These are phyloP conservation scores for Macroventuria anomochaeta DNA, from an alignment of 2,329 filamentous ascomycete genomes.

Conservation along the genomic window DNA sequence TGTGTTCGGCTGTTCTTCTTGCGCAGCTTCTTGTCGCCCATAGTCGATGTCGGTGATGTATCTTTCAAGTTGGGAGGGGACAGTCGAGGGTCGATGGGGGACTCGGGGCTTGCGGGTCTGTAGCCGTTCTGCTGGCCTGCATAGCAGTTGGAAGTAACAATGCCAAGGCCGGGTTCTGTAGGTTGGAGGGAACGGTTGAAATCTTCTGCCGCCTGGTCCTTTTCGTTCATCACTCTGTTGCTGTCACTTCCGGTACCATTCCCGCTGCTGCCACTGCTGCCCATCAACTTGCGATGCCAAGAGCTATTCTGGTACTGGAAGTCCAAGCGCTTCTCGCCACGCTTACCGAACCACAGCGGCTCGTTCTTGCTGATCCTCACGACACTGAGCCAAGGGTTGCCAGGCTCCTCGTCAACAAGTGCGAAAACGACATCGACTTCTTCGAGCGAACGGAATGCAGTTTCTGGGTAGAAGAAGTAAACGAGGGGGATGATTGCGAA, in stretches of 20 bases:
- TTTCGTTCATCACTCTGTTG: slow-evolving; percentile 14
- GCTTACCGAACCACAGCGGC: slow-evolving; percentile 64
- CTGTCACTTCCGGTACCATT: slow-evolving; percentile 22
- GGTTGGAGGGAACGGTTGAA: slow-evolving; percentile 10
- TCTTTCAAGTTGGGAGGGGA: neutral
- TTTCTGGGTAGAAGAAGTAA: slow-evolving; percentile 68
- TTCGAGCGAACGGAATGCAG: slow-evolving; percentile 63
- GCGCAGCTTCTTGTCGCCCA: slow-evolving; percentile 11
- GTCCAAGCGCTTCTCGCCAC: slow-evolving; percentile 56
- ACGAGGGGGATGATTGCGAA: slow-evolving; percentile 61
- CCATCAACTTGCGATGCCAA: slow-evolving; percentile 34
- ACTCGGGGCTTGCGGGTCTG: slow-evolving; percentile 11
- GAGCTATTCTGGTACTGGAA: slow-evolving; percentile 54
- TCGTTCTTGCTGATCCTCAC: slow-evolving; percentile 58
- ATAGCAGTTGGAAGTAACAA: slow-evolving; percentile 2
- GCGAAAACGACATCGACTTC: slow-evolving; percentile 73
- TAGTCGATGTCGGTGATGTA: slow-evolving; percentile 8
- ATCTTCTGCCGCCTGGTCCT: slow-evolving; percentile 7
- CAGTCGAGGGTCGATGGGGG: slow-evolving; percentile 19
- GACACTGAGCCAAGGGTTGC: slow-evolving; percentile 55
- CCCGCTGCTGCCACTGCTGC: slow-evolving; percentile 21
- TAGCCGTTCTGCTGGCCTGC: slow-evolving; percentile 1
- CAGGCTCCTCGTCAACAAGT: slow-evolving; percentile 55
- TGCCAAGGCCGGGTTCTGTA: neutral
- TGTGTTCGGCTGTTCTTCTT: slow-evolving; percentile 16